These are phyloP conservation scores for Nakazawaea pomicola DNA, from an alignment of 805 yeast genomes.

Conservation along the genomic window DNA sequence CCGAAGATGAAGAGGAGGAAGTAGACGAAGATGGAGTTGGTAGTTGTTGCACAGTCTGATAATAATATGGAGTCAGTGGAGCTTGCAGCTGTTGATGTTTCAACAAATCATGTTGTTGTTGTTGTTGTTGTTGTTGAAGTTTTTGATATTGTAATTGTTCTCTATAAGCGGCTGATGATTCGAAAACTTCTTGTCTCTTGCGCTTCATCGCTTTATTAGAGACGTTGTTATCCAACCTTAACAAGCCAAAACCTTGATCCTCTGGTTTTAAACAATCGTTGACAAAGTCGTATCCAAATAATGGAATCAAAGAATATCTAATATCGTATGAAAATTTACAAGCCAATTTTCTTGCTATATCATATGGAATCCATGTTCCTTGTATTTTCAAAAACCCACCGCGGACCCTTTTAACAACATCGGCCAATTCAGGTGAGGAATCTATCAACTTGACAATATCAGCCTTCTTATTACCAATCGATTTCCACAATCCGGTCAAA, in stretches of 20 bases:
- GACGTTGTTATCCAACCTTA: constrained; percentile 30
- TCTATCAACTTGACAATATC: constrained; percentile 72
- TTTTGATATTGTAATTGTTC: neutral
- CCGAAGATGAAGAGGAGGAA: constrained; percentile 4
- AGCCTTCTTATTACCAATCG: constrained; percentile 62
- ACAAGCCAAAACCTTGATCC: constrained; percentile 62
- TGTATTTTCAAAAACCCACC: constrained; percentile 92
- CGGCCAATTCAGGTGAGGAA: constrained; percentile 58
- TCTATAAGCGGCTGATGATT: neutral
- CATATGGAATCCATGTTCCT: constrained; percentile 88
- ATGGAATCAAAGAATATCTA: constrained; percentile 68
- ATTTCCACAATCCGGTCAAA: constrained; percentile 85
- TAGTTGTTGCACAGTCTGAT: constrained; percentile 4
- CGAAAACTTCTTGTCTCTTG: too few relatives aligned
- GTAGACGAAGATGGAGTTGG: constrained; percentile 7
- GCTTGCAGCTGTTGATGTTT: constrained; percentile 1
- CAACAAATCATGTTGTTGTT: constrained; percentile 1
- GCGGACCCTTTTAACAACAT: constrained; percentile 64
- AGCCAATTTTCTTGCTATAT: constrained; percentile 63
- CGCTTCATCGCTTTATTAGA: too few relatives aligned
- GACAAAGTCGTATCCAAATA: constrained; percentile 72
- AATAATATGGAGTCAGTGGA: constrained; percentile 7
- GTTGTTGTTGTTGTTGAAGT: constrained; percentile 1
- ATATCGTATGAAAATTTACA: constrained; percentile 72
- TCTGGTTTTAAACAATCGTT: constrained; percentile 52